Conservation (phyloP, 805 yeast species). For the Candida berthetii region DNA sequence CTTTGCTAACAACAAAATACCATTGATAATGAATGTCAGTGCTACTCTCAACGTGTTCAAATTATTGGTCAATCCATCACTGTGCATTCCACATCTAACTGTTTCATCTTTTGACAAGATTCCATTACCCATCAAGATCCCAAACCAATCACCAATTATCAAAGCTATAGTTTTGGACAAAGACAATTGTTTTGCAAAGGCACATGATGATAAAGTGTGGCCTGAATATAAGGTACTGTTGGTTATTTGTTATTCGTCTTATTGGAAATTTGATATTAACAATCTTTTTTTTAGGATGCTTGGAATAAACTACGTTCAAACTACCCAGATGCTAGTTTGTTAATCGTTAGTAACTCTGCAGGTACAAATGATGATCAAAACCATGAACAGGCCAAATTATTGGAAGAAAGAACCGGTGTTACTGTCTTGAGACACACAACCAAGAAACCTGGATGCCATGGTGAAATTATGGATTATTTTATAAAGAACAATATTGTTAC, state of each 20-base stretch:
- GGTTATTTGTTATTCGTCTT: neutral
- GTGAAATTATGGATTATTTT: conserved; percentile 62
- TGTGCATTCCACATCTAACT: conserved; percentile 60
- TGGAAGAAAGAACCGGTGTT: conserved; percentile 65
- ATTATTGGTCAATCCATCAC: conserved; percentile 54
- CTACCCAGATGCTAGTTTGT: conserved; percentile 58
- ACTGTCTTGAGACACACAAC: conserved; percentile 64
- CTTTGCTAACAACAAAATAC: no score
- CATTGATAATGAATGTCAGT: conserved; percentile 50
- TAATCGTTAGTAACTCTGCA: conserved; percentile 89
- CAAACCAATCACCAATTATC: conserved; percentile 30
- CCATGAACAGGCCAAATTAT: conserved; percentile 48
- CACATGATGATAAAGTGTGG: conserved; percentile 76
- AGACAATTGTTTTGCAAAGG: conserved; percentile 91
- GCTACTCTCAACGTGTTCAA: conserved; percentile 68
- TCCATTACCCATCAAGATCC: conserved; percentile 43
- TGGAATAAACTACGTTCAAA: conserved; percentile 50
- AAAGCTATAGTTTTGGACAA: conserved; percentile 85
- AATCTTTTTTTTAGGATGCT: conserved; percentile 17
- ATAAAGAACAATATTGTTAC: conserved; percentile 32
- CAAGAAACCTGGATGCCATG: conserved; percentile 78
- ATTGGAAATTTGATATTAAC: conserved; percentile 1
- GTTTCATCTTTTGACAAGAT: conserved; percentile 54
- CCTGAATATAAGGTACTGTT: conserved; percentile 47
- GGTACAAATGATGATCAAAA: conserved; percentile 75